Evolutionary conservation across 495 filamentous ascomycete species (phyloP).

Genomic region (Pyrenopolyporus hunteri): DNA sequence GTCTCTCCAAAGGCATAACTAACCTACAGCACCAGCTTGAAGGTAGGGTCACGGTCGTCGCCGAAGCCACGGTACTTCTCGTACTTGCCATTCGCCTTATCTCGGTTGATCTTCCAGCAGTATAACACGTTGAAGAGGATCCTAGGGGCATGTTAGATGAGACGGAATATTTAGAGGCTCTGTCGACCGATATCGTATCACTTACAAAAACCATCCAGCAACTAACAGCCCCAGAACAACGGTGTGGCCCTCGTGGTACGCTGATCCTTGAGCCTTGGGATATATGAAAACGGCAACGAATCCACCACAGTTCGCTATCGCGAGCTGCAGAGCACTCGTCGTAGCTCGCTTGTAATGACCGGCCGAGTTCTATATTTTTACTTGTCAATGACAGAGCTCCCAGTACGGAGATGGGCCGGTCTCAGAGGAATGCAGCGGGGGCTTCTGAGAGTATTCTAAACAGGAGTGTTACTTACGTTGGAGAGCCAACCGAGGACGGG

Average conservation of each 20-base stretch:
- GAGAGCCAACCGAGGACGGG: conserved; percentile 74
- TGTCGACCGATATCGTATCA: conserved; percentile 12
- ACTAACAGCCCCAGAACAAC: conserved; percentile 63
- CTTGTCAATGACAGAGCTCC: conserved; percentile 2
- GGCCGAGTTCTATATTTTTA: conserved; percentile 45
- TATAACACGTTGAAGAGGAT: conserved; percentile 68
- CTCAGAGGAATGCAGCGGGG: too few species aligned
- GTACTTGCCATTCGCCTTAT: conserved; percentile 69
- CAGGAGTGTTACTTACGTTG: conserved; percentile 39
- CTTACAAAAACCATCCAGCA: conserved; percentile 70
- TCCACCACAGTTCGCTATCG: conserved; percentile 57
- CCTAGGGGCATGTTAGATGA: conserved; percentile 47
- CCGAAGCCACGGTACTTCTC: conserved; percentile 61
- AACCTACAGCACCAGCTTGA: conserved; percentile 64
- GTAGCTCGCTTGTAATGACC: conserved; percentile 55
- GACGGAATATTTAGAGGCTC: background rate
- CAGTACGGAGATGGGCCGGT: background rate
- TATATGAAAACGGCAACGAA: conserved; percentile 66
- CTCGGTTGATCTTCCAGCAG: conserved; percentile 69
- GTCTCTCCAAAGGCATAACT: background rate
- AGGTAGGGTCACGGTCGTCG: conserved; percentile 71
- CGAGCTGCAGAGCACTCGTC: conserved; percentile 53
- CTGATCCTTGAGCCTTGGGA: conserved; percentile 55
- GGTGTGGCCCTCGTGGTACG: conserved; percentile 61
- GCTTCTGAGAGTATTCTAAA: background rate